Conservation (phyloP, 371 early-diverging fungal species). For the Saksenaea oblongispora region DNA sequence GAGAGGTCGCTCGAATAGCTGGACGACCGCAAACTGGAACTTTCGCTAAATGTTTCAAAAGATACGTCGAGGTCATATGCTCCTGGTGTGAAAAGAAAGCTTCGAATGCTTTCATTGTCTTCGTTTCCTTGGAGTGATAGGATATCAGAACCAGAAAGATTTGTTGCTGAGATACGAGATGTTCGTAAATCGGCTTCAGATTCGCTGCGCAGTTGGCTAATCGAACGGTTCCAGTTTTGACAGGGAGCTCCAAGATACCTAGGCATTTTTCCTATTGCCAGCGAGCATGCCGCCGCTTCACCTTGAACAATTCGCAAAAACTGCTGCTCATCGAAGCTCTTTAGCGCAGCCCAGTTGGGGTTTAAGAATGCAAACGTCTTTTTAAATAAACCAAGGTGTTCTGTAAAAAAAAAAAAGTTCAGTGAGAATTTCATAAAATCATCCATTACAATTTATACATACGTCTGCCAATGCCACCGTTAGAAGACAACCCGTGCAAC, state of each 20-base stretch:
- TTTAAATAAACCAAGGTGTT: constrained; percentile 19
- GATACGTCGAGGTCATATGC: not conserved
- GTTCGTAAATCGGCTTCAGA: not conserved
- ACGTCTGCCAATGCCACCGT: constrained; percentile 36
- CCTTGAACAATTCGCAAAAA: constrained; percentile 36
- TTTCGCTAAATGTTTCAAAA: not conserved
- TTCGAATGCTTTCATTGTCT: not conserved
- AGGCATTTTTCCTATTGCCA: constrained; percentile 29
- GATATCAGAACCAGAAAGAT: not conserved
- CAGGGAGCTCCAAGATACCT: constrained; percentile 6
- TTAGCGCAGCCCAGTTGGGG: constrained; percentile 37
- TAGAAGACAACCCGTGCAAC: constrained; percentile 26
- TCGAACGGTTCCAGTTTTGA: not conserved
- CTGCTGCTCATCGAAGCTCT: constrained; percentile 37
- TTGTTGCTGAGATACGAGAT: not conserved
- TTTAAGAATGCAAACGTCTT: constrained; percentile 33
- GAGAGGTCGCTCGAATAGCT: not conserved
- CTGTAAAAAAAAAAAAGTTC: constrained; percentile 10
- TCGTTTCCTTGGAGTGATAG: not conserved
- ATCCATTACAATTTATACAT: constrained; percentile 11
- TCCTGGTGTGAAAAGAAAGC: not conserved
- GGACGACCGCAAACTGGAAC: not conserved
- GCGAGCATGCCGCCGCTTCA: constrained; percentile 13
- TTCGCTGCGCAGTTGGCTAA: not conserved
- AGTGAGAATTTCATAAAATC: not conserved